Evolutionary conservation across 2,329 filamentous ascomycete species (phyloP), one percentile per base, ranked within the genome.

Genomic region (Scedosporium aurantiacum): DNA sequence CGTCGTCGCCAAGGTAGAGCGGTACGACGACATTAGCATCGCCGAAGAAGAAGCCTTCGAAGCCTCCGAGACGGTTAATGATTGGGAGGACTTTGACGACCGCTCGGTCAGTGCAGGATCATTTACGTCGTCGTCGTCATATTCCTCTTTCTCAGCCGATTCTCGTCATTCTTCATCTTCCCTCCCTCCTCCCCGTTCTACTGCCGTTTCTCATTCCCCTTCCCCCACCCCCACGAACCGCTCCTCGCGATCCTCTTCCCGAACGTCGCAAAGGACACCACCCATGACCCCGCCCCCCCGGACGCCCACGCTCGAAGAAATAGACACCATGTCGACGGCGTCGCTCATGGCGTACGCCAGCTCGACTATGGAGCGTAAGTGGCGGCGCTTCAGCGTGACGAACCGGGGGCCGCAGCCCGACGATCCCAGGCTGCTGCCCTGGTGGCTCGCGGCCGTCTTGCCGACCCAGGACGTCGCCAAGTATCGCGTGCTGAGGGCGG

Each of bases 361-460:
- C 6, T 78, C 82, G 0, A 96, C 93, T 67, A 83, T 95, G 43
- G 74, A 75, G 18, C 82, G 81, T 57, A 91, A 91, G 82, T 82
- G 84, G 60, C 78, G 79, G 4, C 78, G 84, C 60, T 82, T 87
- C 7, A 86, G 92, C 40, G 76, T 92, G 32, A 76, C 83, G 37
- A 85, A 89, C 5, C 94, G 93, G 65, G 91, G 91, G 12, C 83
- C 88, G 62, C 87, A 87, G 21, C 91, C 91, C 0, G 78, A 82
- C 16, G 90, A 96, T 68, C 86, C 90, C 0, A 86, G 86, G 2
- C 72, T 84, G 1, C 94, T 96, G 66, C 89, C 91, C 0, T 96
- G 91, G 81, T 97, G 92, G 92, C 88, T 96, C 66, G 91, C 89
- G 8, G 90, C 85, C 68, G 85, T 94, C 21, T 73, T 96, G 12